Evolutionary conservation across 306 rosid genomes (phyloP), one percentile per base, ranked within the genome.

Genomic region (Ormosia semicastrata): DNA sequence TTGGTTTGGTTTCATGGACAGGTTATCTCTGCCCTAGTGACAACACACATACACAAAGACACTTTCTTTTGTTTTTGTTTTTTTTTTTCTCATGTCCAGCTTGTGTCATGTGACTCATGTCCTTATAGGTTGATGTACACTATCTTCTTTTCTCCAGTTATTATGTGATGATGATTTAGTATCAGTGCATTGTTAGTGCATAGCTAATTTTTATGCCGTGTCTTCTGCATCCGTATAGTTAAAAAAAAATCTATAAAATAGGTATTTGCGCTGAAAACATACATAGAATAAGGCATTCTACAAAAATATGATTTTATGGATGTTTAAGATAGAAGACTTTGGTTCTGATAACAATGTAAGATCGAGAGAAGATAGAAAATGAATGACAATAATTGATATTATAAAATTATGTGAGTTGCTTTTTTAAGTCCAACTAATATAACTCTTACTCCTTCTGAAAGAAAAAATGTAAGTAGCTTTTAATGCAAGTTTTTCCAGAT

Each of bases 1-100:
- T 75, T 8, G 92, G 92, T 57, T 77, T 94, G 82, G 66, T 88
- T 83, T 84, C 71, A 72, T 94, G 97, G 95, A 87, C 89, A 88
- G 97, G 97, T 93, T 10, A 57, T 49, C 80, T 84, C 71, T 64
- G 40, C 75, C 72, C 62, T 54, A 24, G 24, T 24, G 1, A 18
- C 7, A 4, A 66, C 41, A 13, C 9, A 8, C 52, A 47, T 6
- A 44, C 12, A 74, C 56, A 69, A n/a, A 39, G 12, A 7, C 43
- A 7, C 9, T 39, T 46, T 57, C 2, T 62, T 17, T 8, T 39
- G 12, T 24, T 24, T 24, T 24, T 24, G 24, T n/a, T n/a, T n/a
- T 24, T 24, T 24, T 24, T 24, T 24, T 24, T 1, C 24, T 9
- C 43, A 36, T 77, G 60, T 58, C 29, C 30, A 50, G 3, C 14